Conservation (phyloP, 2,329 filamentous ascomycete species). For the Diaporthe humulicola region DNA sequence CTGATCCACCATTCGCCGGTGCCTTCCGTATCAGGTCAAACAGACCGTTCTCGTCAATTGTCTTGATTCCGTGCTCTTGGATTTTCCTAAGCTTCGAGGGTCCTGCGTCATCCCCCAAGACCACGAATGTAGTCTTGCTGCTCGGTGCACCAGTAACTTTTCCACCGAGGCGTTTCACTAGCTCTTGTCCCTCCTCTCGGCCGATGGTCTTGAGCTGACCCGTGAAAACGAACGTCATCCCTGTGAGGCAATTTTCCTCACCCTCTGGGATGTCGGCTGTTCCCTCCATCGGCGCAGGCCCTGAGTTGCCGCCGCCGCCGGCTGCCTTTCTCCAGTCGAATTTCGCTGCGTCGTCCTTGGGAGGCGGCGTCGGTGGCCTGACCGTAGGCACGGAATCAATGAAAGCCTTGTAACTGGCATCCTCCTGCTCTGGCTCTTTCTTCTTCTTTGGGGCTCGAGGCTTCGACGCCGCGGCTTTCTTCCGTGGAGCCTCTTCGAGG, state of each 20-base stretch:
- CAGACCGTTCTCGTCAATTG: slow-evolving; percentile 93
- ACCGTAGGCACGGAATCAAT: slow-evolving; percentile 89
- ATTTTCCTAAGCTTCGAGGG: slow-evolving; percentile 95
- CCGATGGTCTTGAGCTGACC: slow-evolving; percentile 85
- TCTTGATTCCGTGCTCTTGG: slow-evolving; percentile 82
- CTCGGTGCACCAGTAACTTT: slow-evolving; percentile 90
- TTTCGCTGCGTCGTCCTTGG: slow-evolving; percentile 77
- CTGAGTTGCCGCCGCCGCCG: slow-evolving; percentile 70
- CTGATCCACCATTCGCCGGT: slow-evolving; percentile 87
- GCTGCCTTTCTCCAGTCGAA: slow-evolving; percentile 81
- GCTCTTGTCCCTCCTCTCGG: slow-evolving; percentile 84
- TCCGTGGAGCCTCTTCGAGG: slow-evolving; percentile 48
- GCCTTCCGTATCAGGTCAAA: slow-evolving; percentile 86
- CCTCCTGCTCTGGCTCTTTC: slow-evolving; percentile 76
- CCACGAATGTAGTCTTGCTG: slow-evolving; percentile 93
- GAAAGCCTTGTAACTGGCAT: slow-evolving; percentile 82
- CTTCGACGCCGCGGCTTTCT: slow-evolving; percentile 71
- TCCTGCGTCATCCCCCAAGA: slow-evolving; percentile 90
- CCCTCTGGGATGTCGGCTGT: slow-evolving; percentile 83
- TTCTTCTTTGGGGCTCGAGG: slow-evolving; percentile 71
- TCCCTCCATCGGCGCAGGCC: slow-evolving; percentile 73
- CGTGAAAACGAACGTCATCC: slow-evolving; percentile 95
- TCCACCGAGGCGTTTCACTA: slow-evolving; percentile 95
- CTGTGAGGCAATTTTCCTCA: slow-evolving; percentile 88
- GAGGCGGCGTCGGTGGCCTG: slow-evolving; percentile 85